Evolutionary conservation across 495 filamentous ascomycete species (phyloP), one percentile per base, ranked within the genome.

Genomic region (Pyronema omphalodes): DNA sequence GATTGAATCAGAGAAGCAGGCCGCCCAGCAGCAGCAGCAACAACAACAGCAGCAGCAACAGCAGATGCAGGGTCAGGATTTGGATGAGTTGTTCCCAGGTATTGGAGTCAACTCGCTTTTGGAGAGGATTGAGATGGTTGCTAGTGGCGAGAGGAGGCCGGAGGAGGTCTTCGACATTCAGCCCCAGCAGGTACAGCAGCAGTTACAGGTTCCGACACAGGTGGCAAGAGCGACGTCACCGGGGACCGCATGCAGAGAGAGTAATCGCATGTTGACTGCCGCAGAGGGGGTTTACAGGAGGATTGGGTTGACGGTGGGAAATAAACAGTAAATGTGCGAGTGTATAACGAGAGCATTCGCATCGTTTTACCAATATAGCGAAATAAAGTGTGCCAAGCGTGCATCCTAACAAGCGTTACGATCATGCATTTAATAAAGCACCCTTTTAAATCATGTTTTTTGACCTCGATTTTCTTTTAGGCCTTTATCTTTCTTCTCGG

Each of bases 31-130:
- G 23, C 23, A 29, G 23, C 23, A 29, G n/a, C n/a, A n/a, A n/a
- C n/a, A 23, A n/a, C n/a, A n/a, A n/a, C n/a, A 40, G n/a, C 23
- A 29, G 23, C 23, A 29, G 23, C 23, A 29, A 5, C 23, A 29
- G 23, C 23, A 29, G 23, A 29, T 29, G 23, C 23, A 29, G 23
- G 23, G 23, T 2, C 23, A 5, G 23, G 37, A 54, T 34, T 56
- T 65, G 12, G 62, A 65, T 37, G 58, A 61, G 35, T 50, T 65
- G 37, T 64, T 64, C 58, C 62, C 62, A 0, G 62, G 62, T 15
- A 54, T 61, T 14, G 62, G 62, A 17, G 58, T 65, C n/a, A 58
- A 57, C 39, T 52, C 55, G 5, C 56, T 65, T n/a, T 56, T 65
- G 29, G 62, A 64, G 45, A 61, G 58, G 15, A 48, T 65, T 12